Evolutionary conservation across 2,329 filamentous ascomycete genomes (phyloP).

Genomic region (Colletotrichum scovillei): DNA sequence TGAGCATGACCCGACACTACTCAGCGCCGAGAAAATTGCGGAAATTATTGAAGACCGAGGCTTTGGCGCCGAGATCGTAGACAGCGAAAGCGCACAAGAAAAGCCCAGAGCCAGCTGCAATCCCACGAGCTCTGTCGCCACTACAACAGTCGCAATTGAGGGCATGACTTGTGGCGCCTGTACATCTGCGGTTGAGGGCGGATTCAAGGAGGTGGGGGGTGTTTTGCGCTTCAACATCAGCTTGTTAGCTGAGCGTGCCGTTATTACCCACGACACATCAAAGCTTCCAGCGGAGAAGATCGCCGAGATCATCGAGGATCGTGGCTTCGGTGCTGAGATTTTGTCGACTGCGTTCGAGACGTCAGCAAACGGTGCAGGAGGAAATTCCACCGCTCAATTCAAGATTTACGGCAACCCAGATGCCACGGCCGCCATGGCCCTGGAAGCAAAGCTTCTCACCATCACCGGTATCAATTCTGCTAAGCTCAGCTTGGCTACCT

Average conservation of each 20-base stretch:
- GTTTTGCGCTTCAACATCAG: slow-evolving; percentile 94
- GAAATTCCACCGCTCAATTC: slow-evolving; percentile 75
- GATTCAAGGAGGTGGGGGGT: slow-evolving; percentile 82
- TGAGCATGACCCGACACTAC: slow-evolving; percentile 74
- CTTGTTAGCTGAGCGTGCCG: slow-evolving; percentile 89
- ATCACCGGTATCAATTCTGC: slow-evolving; percentile 80
- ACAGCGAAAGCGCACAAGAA: slow-evolving; percentile 51
- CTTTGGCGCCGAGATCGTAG: slow-evolving; percentile 83
- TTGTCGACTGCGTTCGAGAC: slow-evolving; percentile 77
- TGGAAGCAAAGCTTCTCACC: slow-evolving; percentile 76
- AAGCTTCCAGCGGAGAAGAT: slow-evolving; percentile 81
- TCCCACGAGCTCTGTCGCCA: slow-evolving; percentile 61
- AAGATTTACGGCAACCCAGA: slow-evolving; percentile 86
- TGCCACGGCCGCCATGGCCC: slow-evolving; percentile 74
- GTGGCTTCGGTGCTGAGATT: slow-evolving; percentile 88
- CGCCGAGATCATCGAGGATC: slow-evolving; percentile 85
- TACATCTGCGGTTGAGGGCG: slow-evolving; percentile 88
- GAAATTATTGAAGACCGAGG: slow-evolving; percentile 77
- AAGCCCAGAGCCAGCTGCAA: slow-evolving; percentile 44
- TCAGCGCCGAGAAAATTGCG: slow-evolving; percentile 64
- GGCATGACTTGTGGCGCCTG: slow-evolving; percentile 99
- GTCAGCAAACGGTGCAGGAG: slow-evolving; percentile 48
- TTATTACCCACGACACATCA: slow-evolving; percentile 83
- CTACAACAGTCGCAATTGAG: slow-evolving; percentile 88
- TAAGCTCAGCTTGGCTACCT: slow-evolving; percentile 78